phyloP scores from a whole-genome alignment of 441 rosid genomes.

The Melastoma candidum region DNA sequence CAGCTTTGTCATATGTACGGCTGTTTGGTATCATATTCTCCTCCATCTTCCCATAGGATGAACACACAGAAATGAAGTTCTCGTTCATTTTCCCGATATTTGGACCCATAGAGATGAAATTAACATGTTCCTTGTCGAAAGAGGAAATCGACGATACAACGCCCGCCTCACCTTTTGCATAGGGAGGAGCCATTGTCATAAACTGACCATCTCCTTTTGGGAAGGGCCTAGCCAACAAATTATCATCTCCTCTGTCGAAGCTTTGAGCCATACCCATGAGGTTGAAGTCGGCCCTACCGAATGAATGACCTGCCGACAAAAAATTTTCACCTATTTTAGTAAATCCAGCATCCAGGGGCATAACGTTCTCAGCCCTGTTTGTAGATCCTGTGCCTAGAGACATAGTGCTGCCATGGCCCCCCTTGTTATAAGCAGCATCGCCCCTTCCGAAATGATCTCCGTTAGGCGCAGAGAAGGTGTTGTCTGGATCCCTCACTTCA shows the following conservation, averaged over 20 bases:
- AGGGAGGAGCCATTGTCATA: conserved; percentile 8
- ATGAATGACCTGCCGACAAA: conserved; percentile 7
- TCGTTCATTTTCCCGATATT: conserved; percentile 24
- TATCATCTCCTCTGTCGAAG: conserved; percentile 28
- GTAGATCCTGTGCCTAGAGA: too few species aligned
- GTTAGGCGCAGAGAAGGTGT: not conserved
- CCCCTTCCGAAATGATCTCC: not conserved
- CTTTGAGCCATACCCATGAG: conserved; percentile 7
- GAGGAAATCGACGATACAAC: conserved; percentile 29
- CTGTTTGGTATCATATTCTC: conserved; percentile 25
- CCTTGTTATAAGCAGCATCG: too few species aligned
- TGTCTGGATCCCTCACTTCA: conserved; percentile 3
- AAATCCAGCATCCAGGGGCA: conserved; percentile 5
- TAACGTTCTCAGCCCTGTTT: conserved; percentile 6
- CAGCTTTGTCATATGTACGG: conserved; percentile 36
- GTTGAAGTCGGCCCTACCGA: conserved; percentile 1
- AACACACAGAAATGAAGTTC: conserved; percentile 31
- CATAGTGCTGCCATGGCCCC: too few species aligned
- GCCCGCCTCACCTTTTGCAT: conserved; percentile 19
- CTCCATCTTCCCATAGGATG: conserved; percentile 31
- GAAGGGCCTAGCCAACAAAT: conserved; percentile 33
- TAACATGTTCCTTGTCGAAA: conserved; percentile 26
- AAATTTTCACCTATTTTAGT: conserved; percentile 9
- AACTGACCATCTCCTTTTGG: conserved; percentile 14
- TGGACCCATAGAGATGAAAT: conserved; percentile 4